Base-by-base conservation (phyloP, 2,329 filamentous ascomycete species). In the Zymoseptoria ardabiliae region DNA sequence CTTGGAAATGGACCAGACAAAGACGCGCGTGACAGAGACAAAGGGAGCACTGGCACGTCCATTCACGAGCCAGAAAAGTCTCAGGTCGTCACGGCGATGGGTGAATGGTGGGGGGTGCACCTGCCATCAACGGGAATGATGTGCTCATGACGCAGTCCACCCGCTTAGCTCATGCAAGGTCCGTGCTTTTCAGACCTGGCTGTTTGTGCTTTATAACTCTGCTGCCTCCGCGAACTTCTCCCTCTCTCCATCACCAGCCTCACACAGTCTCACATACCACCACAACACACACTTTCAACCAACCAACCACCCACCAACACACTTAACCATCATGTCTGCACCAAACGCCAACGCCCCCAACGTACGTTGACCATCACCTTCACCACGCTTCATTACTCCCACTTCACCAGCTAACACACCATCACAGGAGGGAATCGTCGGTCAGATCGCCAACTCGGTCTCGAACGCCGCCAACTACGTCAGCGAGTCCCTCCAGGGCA, bases 391-490 rank as follows among this genome's bases (percentile, higher is more conserved):
- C 75, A 68, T 5, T 8, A 28, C 8, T 58, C 76, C 76, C 74
- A 74, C 74, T 74, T 74, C 72, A 60, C 74, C 74, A 67, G 76
- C 76, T 73, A 72, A 69, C 67, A 71, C 76, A 69, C 71, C 68
- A 63, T 74, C 75, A 63, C 76, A 76, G 68, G 72, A 77, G 69
- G 74, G 74, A 66, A 74, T 77, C 69, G 68, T 76, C 69, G 74
- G 74, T 68, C 71, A 74, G 70, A 65, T 69, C 66, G 62, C 65
- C 71, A 75, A 75, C 72, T 71, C 70, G 53, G 65, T 72, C 64
- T 55, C 60, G 54, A 83, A 86, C 77, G 81, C 81, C 71, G 84
- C 77, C 77, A 87, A 86, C 82, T 87, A 87, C 82, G 84, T 87
- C 76, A 76, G 82, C 66, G 86, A 87, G 80, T 77, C 78, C 69